Conservation (phyloP, 129 eudicot species). For the Pittosporum tobira region DNA sequence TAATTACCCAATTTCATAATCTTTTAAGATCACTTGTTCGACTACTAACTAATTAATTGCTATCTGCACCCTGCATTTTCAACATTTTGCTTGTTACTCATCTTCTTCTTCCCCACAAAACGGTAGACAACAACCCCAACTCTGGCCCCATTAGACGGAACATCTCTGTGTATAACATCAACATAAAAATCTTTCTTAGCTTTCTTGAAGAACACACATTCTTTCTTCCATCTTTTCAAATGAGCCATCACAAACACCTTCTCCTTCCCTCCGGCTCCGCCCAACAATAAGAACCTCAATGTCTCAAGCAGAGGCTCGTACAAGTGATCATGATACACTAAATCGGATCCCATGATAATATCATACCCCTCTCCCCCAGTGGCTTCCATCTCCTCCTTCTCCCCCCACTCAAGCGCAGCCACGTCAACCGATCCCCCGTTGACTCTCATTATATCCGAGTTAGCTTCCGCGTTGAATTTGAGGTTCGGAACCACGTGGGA, state of each 20-base stretch:
- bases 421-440: slow-evolving; percentile 53
- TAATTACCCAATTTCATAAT: not conserved
- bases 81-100: not conserved
- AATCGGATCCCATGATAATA: slow-evolving; percentile 65
- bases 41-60: not conserved
- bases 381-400: slow-evolving; percentile 45
- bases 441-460: slow-evolving; percentile 21
- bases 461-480: slow-evolving; percentile 43
- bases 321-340: slow-evolving; percentile 79
- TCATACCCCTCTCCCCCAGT: slow-evolving; percentile 52
- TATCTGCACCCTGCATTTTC: not conserved
- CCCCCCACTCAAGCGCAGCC: slow-evolving; percentile 73
- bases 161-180: slow-evolving; percentile 52
- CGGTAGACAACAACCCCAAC: slow-evolving; percentile 70
- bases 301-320: slow-evolving; percentile 72
- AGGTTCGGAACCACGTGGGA: slow-evolving; percentile 73
- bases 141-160: slow-evolving; percentile 40
- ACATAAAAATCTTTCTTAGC: slow-evolving; percentile 62
- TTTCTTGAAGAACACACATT: slow-evolving; percentile 57
- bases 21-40: no score
- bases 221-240: slow-evolving; percentile 94
- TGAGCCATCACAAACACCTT: slow-evolving; percentile 79
- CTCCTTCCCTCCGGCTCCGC: slow-evolving; percentile 9
- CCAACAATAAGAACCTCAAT: slow-evolving; percentile 44
- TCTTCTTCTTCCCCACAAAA: slow-evolving; percentile 29